Evolutionary conservation across 768 basidiomycete genomes (phyloP).

Genomic region (Kwoniella pini): DNA sequence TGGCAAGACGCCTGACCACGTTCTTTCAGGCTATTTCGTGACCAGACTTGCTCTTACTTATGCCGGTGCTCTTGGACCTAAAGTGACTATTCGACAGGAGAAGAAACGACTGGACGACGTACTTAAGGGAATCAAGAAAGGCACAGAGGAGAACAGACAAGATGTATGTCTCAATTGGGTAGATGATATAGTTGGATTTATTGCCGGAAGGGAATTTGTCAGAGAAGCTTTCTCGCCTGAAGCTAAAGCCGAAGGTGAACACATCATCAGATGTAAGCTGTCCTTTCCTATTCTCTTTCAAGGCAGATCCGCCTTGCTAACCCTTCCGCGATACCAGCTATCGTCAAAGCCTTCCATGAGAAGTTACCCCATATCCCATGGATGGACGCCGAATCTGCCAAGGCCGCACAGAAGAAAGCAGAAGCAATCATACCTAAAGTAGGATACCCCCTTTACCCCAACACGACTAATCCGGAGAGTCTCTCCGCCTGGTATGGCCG

Average conservation of each 20-base stretch:
- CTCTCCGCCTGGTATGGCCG: constrained; percentile 71
- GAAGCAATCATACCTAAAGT: constrained; percentile 84
- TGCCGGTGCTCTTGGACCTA: constrained; percentile 66
- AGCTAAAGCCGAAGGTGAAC: constrained; percentile 75
- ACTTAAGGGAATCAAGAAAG: constrained; percentile 81
- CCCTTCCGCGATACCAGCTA: too few relatives aligned
- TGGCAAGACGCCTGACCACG: constrained; percentile 65
- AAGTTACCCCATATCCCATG: constrained; percentile 75
- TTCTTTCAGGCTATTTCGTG: constrained; percentile 84
- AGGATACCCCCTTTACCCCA: constrained; percentile 84
- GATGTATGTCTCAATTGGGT: constrained; percentile 78
- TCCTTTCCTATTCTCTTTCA: not conserved
- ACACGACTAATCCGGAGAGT: constrained; percentile 70
- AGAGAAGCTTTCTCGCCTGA: constrained; percentile 59
- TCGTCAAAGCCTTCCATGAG: constrained; percentile 77
- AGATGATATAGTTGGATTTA: constrained; percentile 78
- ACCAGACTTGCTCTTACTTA: constrained; percentile 70
- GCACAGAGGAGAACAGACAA: constrained; percentile 75
- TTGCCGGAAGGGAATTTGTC: constrained; percentile 82
- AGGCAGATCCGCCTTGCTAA: too few relatives aligned
- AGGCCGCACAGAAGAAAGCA: constrained; percentile 83
- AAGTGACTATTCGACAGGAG: constrained; percentile 77
- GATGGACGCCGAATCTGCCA: constrained; percentile 85
- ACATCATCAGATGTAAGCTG: constrained; percentile 71
- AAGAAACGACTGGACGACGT: constrained; percentile 69